Percentiles rank a stretch among this genome's conserved stretches.
Conservation (phyloP, 2,329 filamentous ascomycete species). For the Xenoacremonium recifei region DNA sequence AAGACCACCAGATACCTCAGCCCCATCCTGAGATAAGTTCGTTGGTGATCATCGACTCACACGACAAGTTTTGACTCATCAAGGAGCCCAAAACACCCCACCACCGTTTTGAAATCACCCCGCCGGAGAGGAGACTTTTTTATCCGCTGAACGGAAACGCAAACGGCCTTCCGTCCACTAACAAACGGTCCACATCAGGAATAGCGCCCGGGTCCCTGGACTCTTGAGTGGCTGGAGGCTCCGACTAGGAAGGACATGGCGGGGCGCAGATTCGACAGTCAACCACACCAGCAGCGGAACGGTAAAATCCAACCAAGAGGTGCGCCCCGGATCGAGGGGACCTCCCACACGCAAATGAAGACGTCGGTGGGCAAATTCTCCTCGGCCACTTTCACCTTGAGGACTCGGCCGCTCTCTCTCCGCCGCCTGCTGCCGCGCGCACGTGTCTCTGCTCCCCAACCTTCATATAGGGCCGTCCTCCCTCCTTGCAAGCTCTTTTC, state of each 20-base stretch:
- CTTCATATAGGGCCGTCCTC: no score
- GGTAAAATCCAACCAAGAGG: constrained; percentile 1
- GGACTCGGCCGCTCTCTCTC: no score
- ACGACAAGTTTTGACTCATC: background rate
- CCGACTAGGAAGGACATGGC: background rate
- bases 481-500: constrained; percentile 15
- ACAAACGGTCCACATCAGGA: background rate
- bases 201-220: background rate
- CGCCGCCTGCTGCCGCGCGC: constrained; percentile 9
- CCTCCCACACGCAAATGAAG: constrained; percentile 22
- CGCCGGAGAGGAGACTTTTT: background rate
- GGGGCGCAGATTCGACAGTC: constrained; percentile 12
- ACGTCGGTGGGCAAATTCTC: constrained; percentile 22
- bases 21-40: no score
- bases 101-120: background rate
- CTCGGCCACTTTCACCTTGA: constrained; percentile 17
- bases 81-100: background rate
- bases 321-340: constrained; percentile 16
- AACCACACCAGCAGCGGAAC: background rate
- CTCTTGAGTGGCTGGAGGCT: background rate
- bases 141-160: background rate
- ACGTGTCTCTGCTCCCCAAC: constrained; percentile 4
- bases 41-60: no score
- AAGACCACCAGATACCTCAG: no score
- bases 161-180: no score